A percentile compares a stretch with the other conserved stretches of the same genome.
Conservation (phyloP, 257 asterid species). For the Scutellaria baicalensis region DNA sequence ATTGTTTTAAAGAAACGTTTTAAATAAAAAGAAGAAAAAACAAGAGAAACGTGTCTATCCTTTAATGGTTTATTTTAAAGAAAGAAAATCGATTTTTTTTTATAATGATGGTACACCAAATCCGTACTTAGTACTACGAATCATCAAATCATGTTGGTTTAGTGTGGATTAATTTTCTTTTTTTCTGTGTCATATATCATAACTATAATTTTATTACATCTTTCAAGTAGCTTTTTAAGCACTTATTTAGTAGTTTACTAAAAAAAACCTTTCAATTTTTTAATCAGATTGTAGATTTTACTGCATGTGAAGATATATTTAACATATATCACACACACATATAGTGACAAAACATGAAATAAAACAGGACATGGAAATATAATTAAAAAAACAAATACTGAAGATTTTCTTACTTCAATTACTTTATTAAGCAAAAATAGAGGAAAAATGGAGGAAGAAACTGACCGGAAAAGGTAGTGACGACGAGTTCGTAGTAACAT, state of each 20-base stretch:
- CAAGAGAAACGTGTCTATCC: not conserved
- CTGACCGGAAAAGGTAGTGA: slow-evolving; percentile 72
- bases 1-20: not conserved
- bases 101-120: not conserved
- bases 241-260: too few relatives aligned
- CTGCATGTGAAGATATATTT: too few relatives aligned
- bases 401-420: too few relatives aligned
- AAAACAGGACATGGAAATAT: too few relatives aligned
- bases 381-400: too few relatives aligned
- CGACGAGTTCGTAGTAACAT: slow-evolving; percentile 59
- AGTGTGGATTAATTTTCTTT: not conserved
- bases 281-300: too few relatives aligned
- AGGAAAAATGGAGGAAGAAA: not conserved
- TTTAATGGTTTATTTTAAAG: not conserved
- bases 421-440: not conserved
- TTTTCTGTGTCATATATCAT: not conserved
- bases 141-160: not conserved
- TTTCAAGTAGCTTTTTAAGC: not conserved
- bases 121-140: slow-evolving; percentile 7
- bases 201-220: not conserved
- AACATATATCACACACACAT: too few relatives aligned
- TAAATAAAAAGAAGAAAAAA: too few relatives aligned
- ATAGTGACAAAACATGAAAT: too few relatives aligned
- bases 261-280: too few relatives aligned
- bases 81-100: not conserved